Evolutionary conservation across 495 filamentous ascomycete genomes (phyloP).

Genomic region (Neurospora africana): DNA sequence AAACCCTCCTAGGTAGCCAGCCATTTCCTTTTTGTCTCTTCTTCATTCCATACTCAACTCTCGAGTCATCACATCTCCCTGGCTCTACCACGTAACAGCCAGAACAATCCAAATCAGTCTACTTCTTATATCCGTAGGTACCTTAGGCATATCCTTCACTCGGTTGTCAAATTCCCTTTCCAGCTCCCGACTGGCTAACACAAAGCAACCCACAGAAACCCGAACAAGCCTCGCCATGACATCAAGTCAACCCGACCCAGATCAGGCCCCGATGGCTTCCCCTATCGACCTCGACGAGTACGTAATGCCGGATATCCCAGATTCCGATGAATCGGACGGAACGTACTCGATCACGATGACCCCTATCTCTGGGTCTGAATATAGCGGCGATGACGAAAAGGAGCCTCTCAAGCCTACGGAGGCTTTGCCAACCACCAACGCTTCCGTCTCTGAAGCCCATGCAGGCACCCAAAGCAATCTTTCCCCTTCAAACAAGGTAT

Average conservation of each 20-base stretch:
- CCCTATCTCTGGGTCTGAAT: not conserved
- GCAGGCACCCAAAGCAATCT: not conserved
- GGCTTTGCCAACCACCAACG: not conserved
- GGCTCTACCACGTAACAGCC: not conserved
- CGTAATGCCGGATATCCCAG: not conserved
- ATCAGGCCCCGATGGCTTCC: not conserved
- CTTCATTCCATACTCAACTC: not conserved
- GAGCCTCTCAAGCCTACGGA: not conserved
- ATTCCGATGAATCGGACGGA: not conserved
- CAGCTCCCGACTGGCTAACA: not conserved
- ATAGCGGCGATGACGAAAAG: not conserved
- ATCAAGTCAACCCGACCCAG: not conserved
- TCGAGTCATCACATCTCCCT: not conserved
- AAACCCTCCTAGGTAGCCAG: not conserved
- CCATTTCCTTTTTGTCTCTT: not conserved
- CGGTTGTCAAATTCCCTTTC: not conserved
- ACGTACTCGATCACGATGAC: not conserved
- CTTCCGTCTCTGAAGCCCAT: not conserved
- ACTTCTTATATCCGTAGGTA: not conserved
- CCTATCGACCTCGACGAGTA: not conserved
- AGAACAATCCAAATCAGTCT: not conserved
- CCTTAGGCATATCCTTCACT: not conserved
- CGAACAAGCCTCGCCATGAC: not conserved
- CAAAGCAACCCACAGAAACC: not conserved
- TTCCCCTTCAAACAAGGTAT: not conserved